phyloP scores from a whole-genome alignment of 2,329 filamentous ascomycete genomes.

The Alternaria brassicae region DNA sequence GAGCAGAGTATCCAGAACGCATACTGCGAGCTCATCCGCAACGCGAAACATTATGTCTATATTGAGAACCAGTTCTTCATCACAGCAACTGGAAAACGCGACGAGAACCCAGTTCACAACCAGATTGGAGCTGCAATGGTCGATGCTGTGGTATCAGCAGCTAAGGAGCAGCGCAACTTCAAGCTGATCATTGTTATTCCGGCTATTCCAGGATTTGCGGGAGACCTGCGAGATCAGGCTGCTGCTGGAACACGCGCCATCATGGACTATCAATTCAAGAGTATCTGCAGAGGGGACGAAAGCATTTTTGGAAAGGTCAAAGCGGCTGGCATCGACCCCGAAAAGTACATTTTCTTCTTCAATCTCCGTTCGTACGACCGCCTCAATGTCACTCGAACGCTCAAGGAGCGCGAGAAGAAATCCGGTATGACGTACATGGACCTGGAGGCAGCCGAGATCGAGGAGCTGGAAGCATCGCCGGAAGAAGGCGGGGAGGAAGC shows the following conservation, averaged over 20 bases:
- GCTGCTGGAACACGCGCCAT: slow-evolving; percentile 86
- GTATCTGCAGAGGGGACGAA: slow-evolving; percentile 87
- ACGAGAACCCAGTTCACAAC: slow-evolving; percentile 86
- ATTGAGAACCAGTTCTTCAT: slow-evolving; percentile 99
- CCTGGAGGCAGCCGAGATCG: slow-evolving; percentile 84
- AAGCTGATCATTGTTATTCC: slow-evolving; percentile 89
- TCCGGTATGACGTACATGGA: slow-evolving; percentile 86
- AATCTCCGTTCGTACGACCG: slow-evolving; percentile 93
- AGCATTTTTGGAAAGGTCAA: slow-evolving; percentile 85
- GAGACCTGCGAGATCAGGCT: slow-evolving; percentile 82
- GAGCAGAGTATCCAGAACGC: slow-evolving; percentile 90
- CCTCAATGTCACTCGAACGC: slow-evolving; percentile 78
- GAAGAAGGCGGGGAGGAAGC: slow-evolving; percentile 48
- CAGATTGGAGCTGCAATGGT: slow-evolving; percentile 88
- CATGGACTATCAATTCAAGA: slow-evolving; percentile 99
- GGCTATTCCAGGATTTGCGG: slow-evolving; percentile 90
- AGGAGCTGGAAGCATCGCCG: slow-evolving; percentile 74
- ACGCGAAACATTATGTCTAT: slow-evolving; percentile 91
- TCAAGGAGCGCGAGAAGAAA: slow-evolving; percentile 78
- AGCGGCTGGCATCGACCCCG: slow-evolving; percentile 76
- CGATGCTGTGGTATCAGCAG: slow-evolving; percentile 82
- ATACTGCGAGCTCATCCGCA: slow-evolving; percentile 82
- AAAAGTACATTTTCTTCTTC: slow-evolving; percentile 87
- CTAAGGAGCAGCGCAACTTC: slow-evolving; percentile 85
- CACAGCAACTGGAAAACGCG: slow-evolving; percentile 75